Evolutionary conservation across 1,284 basidiomycete species (phyloP), one percentile per base, ranked within the genome.

Genomic region (Ceratobasidium sp.): DNA sequence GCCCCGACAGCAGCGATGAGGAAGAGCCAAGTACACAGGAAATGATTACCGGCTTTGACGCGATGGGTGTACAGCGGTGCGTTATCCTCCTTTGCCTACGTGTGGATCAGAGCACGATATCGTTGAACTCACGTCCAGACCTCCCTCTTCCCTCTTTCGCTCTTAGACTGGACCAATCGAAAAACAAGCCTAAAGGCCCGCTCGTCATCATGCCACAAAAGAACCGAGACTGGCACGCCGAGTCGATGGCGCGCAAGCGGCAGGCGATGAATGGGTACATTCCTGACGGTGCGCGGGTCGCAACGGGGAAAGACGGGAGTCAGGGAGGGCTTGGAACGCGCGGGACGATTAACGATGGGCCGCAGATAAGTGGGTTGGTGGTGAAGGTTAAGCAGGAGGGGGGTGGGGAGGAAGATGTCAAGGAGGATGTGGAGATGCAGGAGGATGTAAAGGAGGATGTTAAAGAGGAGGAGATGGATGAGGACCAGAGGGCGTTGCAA

Each of bases 141-240:
- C 75, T 59, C 74, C 49, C 9, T 76, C 68, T 53, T 77, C 78
- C 16, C 53, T 37, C 74, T 75, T 73, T 46, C 53, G 51, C 49
- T 31, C 37, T 29, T 65, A 74, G 74, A 49, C 39, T 58, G 48
- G 68, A 72, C 24, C 63, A 71, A 41, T 29, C 66, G n/a, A 61
- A 58, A 19, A 76, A 75, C 31, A 80, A 86, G 31, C 76, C 80
- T 16, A 81, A 90, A 58, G 87, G 85, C 1, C 92, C 92, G 0
- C 86, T 97, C 13, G 88, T 96, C 39, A 98, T 98, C 63, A 90
- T 94, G 3, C 85, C 93, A 0, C 84, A 92, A 53, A 86, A 94
- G 77, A 96, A 98, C 80, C 87, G 88, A 43, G 95, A 98, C 80
- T 98, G 96, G 95, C 85, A 93, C 58, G 90, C 90, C 74, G 66